Evolutionary conservation across 2,329 filamentous ascomycete species (phyloP).

Genomic region (Alternaria conjuncta): DNA sequence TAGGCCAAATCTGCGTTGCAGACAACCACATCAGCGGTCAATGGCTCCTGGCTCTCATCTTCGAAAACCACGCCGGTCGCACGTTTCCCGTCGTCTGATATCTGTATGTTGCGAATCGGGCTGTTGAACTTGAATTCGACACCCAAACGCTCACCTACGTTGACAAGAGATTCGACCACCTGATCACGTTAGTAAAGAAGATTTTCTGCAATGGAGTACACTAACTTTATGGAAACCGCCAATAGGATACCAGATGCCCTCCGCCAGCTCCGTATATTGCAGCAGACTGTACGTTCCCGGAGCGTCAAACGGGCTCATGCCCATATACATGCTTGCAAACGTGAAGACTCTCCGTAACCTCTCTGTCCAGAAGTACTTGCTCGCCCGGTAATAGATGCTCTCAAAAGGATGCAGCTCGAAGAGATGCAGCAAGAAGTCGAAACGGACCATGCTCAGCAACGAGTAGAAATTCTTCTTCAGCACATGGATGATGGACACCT

Average conservation of each 20-base stretch:
- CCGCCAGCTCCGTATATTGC: slow-evolving; percentile 76
- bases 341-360: slow-evolving; percentile 74
- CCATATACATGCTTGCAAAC: slow-evolving; percentile 84
- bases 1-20: slow-evolving; percentile 78
- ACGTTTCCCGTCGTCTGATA: slow-evolving; percentile 58
- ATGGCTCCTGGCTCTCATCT: slow-evolving; percentile 59
- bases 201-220: not conserved
- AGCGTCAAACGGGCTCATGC: slow-evolving; percentile 78
- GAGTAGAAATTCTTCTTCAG: slow-evolving; percentile 71
- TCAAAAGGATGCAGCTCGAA: slow-evolving; percentile 72
- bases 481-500: slow-evolving; percentile 70
- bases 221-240: slow-evolving; percentile 71
- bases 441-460: slow-evolving; percentile 63
- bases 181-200: slow-evolving; percentile 21
- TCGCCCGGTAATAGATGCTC: slow-evolving; percentile 70
- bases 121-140: slow-evolving; percentile 68
- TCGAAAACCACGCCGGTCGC: slow-evolving; percentile 67
- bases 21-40: slow-evolving; percentile 70
- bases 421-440: slow-evolving; percentile 65
- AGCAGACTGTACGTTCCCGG: slow-evolving; percentile 76
- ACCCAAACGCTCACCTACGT: slow-evolving; percentile 66
- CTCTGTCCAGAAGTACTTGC: slow-evolving; percentile 73
- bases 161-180: slow-evolving; percentile 66
- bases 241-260: slow-evolving; percentile 77
- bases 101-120: slow-evolving; percentile 63